Evolutionary conservation across 345 rosid species (phyloP).

Genomic region (Salix exigua): DNA sequence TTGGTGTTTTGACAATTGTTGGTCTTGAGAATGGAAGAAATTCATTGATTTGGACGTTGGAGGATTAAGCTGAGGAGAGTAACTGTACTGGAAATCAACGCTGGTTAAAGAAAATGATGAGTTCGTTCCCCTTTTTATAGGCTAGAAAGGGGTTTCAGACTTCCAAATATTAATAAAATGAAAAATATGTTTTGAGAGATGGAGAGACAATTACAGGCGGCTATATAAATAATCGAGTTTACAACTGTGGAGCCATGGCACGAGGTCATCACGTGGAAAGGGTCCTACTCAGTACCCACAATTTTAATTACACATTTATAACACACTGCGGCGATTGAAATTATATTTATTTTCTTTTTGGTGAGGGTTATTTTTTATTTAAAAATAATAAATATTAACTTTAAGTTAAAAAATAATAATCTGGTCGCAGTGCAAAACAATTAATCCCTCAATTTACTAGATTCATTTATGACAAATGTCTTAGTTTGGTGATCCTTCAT

Average conservation of each 20-base stretch:
- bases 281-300: slow-evolving; percentile 10
- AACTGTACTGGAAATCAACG: not conserved
- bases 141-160: not conserved
- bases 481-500: not conserved
- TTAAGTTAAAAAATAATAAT: too few species aligned
- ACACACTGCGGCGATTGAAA: too few species aligned
- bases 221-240: not conserved
- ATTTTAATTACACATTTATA: not conserved
- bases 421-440: too few species aligned
- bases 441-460: too few species aligned
- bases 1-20: slow-evolving; percentile 26
- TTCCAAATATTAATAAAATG: too few species aligned
- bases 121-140: not conserved
- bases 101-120: not conserved
- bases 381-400: too few species aligned
- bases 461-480: too few species aligned
- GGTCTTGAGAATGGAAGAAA: slow-evolving; percentile 11
- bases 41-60: slow-evolving; percentile 20
- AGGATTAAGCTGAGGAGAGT: too few species aligned
- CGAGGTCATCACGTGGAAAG: slow-evolving; percentile 21
- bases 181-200: not conserved
- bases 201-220: slow-evolving; percentile 7
- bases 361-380: too few species aligned
- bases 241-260: not conserved
- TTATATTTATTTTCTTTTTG: too few species aligned